A percentile compares a stretch with the other conserved stretches of the same genome.
Evolutionary conservation across 306 rosid species (phyloP).

Genomic region (Inga laurina): DNA sequence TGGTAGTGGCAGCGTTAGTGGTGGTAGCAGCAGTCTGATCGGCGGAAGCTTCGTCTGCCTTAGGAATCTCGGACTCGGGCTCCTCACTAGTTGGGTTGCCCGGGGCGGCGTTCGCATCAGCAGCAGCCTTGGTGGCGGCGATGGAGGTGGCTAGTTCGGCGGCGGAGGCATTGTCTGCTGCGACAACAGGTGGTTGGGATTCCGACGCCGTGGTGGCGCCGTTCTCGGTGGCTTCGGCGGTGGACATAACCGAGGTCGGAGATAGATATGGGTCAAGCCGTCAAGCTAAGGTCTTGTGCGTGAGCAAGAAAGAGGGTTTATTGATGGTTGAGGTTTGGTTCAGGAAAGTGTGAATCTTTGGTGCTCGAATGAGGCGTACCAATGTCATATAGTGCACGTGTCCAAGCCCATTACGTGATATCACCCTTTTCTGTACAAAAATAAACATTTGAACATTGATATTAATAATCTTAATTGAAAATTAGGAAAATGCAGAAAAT

Average conservation of each 20-base stretch:
- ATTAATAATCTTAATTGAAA: no score
- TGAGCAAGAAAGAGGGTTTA: conserved; percentile 24
- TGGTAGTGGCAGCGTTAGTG: neutral
- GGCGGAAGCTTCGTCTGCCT: conserved; percentile 27
- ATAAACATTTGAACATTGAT: no score
- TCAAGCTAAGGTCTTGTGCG: conserved; percentile 3
- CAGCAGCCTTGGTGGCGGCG: neutral
- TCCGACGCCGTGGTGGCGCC: conserved; percentile 41
- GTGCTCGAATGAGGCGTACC: neutral
- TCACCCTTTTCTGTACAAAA: no score
- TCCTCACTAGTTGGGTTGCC: neutral
- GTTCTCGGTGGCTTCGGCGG: conserved; percentile 48
- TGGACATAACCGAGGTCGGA: conserved; percentile 40
- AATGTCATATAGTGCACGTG: neutral
- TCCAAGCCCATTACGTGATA: neutral
- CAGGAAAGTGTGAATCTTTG: neutral
- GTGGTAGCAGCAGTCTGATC: conserved; percentile 10
- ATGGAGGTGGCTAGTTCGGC: neutral
- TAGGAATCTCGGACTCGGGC: conserved; percentile 31
- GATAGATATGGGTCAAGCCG: neutral
- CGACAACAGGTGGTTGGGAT: conserved; percentile 3
- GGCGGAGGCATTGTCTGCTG: conserved; percentile 16
- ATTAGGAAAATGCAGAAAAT: no score
- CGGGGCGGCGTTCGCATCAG: conserved; percentile 1
- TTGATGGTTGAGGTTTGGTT: neutral